Percentiles rank a stretch among this genome's conserved stretches.
Conservation (phyloP, 2,329 filamentous ascomycete species). For the Trematosphaeria pertusa region DNA sequence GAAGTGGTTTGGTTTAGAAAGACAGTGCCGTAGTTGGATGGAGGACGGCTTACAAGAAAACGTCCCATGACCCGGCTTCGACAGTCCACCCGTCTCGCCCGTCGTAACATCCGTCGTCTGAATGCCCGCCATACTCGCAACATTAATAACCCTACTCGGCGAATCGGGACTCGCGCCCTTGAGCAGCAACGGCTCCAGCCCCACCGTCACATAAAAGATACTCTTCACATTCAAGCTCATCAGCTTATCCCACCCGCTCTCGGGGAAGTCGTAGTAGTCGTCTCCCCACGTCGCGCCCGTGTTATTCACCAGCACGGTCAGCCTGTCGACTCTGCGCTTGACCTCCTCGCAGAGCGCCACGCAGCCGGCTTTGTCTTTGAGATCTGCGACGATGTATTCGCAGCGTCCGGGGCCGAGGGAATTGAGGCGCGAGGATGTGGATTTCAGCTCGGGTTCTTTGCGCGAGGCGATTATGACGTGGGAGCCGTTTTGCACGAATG, state of each 20-base stretch:
- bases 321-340: conserved; percentile 49
- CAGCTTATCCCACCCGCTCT: conserved; percentile 64
- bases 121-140: conserved; percentile 57
- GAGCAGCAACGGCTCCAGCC: conserved; percentile 56
- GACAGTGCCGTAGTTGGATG: neutral
- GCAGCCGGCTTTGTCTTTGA: conserved; percentile 61
- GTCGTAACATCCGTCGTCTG: conserved; percentile 56
- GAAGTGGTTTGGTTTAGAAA: conserved; percentile 1
- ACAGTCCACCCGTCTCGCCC: conserved; percentile 57
- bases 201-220: conserved; percentile 57
- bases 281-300: conserved; percentile 63
- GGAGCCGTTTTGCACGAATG: conserved; percentile 60
- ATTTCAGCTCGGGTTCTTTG: conserved; percentile 58
- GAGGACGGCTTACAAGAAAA: conserved; percentile 35
- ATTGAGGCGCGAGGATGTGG: conserved; percentile 57
- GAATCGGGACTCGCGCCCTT: conserved; percentile 53
- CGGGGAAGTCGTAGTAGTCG: conserved; percentile 64
- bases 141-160: conserved; percentile 60
- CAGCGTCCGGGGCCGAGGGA: conserved; percentile 60
- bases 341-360: conserved; percentile 57
- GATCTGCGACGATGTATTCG: conserved; percentile 58
- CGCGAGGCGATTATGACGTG: conserved; percentile 62
- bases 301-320: conserved; percentile 61
- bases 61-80: conserved; percentile 59
- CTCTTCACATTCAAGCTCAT: conserved; percentile 63